These are phyloP conservation scores for Boletales sp. DNA, from an alignment of 768 basidiomycete genomes.

Conservation along the genomic window DNA sequence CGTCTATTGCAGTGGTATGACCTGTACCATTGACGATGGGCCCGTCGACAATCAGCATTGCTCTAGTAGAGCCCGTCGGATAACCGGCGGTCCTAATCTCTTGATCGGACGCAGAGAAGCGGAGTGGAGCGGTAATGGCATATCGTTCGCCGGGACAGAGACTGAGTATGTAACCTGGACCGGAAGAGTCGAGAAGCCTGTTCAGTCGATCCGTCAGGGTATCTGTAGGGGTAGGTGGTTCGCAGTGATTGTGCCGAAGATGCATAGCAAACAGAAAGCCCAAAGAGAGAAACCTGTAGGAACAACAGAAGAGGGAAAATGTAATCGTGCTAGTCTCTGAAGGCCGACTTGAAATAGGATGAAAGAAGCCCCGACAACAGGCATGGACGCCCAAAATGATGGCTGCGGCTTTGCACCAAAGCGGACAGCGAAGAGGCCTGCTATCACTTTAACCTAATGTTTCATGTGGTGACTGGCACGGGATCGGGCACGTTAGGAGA, in stretches of 20 bases:
- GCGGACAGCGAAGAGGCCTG: no score
- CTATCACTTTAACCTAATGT: no score
- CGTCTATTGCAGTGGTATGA: conserved; percentile 72
- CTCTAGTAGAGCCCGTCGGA: conserved; percentile 63
- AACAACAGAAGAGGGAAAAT: no score
- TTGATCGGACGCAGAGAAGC: conserved; percentile 63
- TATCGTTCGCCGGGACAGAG: conserved; percentile 67
- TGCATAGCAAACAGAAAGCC: no score
- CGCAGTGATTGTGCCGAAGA: conserved; percentile 14
- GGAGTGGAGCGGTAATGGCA: conserved; percentile 59
- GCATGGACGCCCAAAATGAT: no score
- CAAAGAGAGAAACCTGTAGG: no score
- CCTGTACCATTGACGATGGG: conserved; percentile 57
- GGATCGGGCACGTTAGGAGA: no score
- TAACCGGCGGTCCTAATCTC: conserved; percentile 82
- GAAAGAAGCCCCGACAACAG: no score
- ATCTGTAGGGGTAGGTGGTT: conserved; percentile 52
- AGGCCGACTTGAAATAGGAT: no score
- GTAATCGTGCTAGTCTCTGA: no score
- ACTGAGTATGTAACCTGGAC: conserved; percentile 59
- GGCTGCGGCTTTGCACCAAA: no score
- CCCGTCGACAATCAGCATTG: conserved; percentile 66
- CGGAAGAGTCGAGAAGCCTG: conserved; percentile 59
- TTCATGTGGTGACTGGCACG: no score
- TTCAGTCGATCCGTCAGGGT: conserved; percentile 68